Evolutionary conservation across 2,329 filamentous ascomycete species (phyloP).

Genomic region (Colletotrichum tropicale): DNA sequence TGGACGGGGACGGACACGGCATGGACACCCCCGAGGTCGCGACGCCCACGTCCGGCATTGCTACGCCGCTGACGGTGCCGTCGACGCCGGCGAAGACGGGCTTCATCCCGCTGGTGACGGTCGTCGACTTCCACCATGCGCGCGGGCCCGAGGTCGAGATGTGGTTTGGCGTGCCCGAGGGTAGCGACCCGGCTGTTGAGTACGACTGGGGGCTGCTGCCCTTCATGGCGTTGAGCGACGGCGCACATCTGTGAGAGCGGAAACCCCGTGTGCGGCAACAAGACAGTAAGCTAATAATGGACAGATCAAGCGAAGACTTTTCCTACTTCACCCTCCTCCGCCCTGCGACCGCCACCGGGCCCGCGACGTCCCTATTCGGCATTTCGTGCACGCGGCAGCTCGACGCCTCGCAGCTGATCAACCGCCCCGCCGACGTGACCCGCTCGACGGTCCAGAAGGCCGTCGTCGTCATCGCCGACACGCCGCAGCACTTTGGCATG

Average conservation of each 20-base stretch:
- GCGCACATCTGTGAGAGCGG: conserved; percentile 83
- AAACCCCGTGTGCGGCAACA: neutral
- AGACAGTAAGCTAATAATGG: neutral
- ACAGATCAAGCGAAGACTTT: conserved; percentile 89
- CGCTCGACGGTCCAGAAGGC: conserved; percentile 97
- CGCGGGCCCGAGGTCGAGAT: conserved; percentile 90
- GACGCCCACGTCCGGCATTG: conserved; percentile 12
- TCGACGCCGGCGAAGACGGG: conserved; percentile 31
- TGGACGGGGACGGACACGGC: neutral
- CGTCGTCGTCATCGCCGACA: conserved; percentile 92
- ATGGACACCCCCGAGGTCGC: conserved; percentile 18
- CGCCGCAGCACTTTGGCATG: conserved; percentile 87
- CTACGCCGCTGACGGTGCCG: conserved; percentile 15
- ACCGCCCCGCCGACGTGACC: conserved; percentile 88
- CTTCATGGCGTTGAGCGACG: conserved; percentile 96
- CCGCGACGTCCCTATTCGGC: conserved; percentile 87
- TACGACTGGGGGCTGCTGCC: conserved; percentile 92
- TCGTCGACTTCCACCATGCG: conserved; percentile 86
- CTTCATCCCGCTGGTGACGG: conserved; percentile 74
- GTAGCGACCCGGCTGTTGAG: conserved; percentile 76
- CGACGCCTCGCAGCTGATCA: conserved; percentile 76
- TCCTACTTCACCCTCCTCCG: conserved; percentile 94
- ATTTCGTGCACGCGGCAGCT: conserved; percentile 95
- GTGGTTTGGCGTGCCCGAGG: conserved; percentile 82
- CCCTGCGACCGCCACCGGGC: conserved; percentile 55